Base-by-base conservation (phyloP, 768 basidiomycete genomes). In the Suillus weaverae region DNA sequence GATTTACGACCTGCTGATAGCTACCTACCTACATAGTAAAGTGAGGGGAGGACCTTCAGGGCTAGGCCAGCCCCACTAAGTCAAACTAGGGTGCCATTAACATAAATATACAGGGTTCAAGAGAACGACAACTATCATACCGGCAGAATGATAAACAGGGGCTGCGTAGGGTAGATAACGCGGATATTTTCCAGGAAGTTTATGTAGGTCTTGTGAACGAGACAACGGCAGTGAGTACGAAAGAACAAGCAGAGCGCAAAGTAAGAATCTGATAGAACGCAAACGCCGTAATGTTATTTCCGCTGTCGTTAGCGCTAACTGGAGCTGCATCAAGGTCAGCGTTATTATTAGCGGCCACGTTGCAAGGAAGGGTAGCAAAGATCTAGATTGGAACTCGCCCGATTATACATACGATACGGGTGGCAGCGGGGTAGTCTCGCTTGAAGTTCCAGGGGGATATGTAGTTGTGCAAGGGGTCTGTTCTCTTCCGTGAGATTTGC, bases 361-460 rank as follows among this genome's bases (percentile, higher is more conserved):
- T 61, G 36, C 48, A 51, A 63, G 43, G 33, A 64, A 60, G 50
- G 26, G 22, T 36, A 16, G 43, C 20, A 38, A 20, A 38, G 55
- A 32, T 41, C 36, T 35, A 39, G 22, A 55, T 60, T 16, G 35
- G 62, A 53, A 35, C 78, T 30, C 66, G 83, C 81, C 85, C 84
- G 59, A 86, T 84, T 68, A 86, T 83, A n/a, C 86, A 82, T 3
- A 87, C 80, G 62, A 86, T 70, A 64, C 86, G 84, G 2, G 84
- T 85, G 6, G 84, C 73, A 0, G 75, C 64, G 10, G 84, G 84
- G 4, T 71, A 68, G 66, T 88, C 85, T 4, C 78, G 75, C 4
- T 71, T 64, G 68, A 88, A 86, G 67, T 86, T 69, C 85, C 85
- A 87, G 4, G 83, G 81, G 1, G 86, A 87, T 4, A 85, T 87